phyloP scores from a whole-genome alignment of 306 rosid genomes.

The Vigna trinervia region DNA sequence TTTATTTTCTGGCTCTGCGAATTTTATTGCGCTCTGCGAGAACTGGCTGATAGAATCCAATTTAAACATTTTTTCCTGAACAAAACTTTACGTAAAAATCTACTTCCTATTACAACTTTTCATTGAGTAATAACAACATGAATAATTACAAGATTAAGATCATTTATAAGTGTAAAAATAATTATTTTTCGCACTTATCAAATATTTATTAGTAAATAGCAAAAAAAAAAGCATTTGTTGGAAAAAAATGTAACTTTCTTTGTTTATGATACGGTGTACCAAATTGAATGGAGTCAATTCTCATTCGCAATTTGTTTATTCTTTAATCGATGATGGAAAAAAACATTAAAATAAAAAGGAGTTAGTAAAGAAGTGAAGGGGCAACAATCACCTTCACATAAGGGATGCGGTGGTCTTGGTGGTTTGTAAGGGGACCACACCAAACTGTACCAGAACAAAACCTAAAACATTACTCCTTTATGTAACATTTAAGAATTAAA shows the following conservation, averaged over 20 bases:
- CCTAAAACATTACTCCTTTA: background rate
- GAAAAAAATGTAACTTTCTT: background rate
- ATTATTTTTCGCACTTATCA: no score
- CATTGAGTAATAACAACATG: no score
- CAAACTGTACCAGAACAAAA: background rate
- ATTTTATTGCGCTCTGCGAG: no score
- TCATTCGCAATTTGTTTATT: background rate
- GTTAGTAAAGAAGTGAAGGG: background rate
- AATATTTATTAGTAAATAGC: background rate
- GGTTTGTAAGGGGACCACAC: constrained; percentile 19
- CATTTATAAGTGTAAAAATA: no score
- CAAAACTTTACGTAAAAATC: no score
- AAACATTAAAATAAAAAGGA: background rate
- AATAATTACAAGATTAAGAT: no score
- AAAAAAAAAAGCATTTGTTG: background rate
- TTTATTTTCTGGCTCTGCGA: no score
- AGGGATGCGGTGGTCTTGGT: constrained; percentile 16
- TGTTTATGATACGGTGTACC: background rate
- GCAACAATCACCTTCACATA: background rate
- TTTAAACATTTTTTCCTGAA: no score
- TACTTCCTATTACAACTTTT: no score
- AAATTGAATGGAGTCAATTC: background rate
- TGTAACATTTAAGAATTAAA: background rate
- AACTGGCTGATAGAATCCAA: no score
- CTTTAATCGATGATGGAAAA: background rate